Evolutionary conservation across 2,329 filamentous ascomycete genomes (phyloP).

Genomic region (Magnaporthales sp.): DNA sequence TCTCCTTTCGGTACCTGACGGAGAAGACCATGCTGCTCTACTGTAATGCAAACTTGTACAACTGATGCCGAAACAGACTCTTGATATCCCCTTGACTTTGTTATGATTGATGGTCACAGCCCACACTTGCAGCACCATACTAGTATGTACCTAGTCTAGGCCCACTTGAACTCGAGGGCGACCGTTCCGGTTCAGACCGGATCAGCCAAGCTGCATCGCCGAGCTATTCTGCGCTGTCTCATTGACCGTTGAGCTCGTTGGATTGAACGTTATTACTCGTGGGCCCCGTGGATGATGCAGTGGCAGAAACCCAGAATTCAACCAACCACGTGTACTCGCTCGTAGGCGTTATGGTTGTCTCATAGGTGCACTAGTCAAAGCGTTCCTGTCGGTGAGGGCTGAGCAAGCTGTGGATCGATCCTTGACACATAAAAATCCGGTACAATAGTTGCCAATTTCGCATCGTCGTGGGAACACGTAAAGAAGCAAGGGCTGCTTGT

Average conservation of each 20-base stretch:
- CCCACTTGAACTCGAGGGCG: not conserved
- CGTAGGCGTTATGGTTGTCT: not conserved
- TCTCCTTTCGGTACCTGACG: not conserved
- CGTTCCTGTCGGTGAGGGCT: not conserved
- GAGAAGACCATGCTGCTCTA: not conserved
- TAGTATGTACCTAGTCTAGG: not conserved
- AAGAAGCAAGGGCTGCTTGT: not conserved
- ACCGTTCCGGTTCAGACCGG: not conserved
- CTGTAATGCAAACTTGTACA: not conserved
- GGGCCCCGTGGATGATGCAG: not conserved
- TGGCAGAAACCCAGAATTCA: not conserved
- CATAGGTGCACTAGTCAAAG: not conserved
- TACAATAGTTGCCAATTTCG: not conserved
- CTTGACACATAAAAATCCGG: not conserved
- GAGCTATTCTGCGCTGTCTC: not conserved
- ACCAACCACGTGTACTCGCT: not conserved
- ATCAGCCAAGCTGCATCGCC: not conserved
- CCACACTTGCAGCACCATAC: not conserved
- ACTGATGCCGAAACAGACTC: too few relatives aligned
- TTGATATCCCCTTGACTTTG: too few relatives aligned
- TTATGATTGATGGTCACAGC: not conserved
- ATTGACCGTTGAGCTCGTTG: not conserved
- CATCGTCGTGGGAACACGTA: not conserved
- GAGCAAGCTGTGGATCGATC: not conserved
- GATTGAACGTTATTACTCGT: not conserved